Conservation (phyloP, 2,329 filamentous ascomycete genomes). For the Fonsecaea nubica region DNA sequence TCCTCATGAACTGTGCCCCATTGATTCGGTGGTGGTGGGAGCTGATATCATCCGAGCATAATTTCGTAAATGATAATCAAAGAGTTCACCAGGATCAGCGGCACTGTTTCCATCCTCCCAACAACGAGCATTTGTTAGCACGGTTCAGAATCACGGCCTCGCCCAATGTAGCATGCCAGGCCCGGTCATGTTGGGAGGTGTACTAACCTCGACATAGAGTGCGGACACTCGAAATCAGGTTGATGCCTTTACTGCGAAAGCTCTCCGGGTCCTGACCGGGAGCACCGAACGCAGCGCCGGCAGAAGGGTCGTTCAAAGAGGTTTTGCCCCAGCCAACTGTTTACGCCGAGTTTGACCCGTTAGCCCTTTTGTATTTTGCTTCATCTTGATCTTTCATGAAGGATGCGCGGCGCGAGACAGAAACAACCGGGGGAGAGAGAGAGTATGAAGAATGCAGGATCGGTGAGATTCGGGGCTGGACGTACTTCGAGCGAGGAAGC, state of each 20-base stretch:
- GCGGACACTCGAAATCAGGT: constrained; percentile 75
- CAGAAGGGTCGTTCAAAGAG: constrained; percentile 42
- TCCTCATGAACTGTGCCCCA: neutral
- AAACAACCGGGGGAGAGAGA: neutral
- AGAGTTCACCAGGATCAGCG: constrained; percentile 81
- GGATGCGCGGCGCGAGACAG: constrained; percentile 13
- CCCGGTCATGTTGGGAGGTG: constrained; percentile 1
- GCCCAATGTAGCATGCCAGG: neutral
- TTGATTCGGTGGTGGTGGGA: neutral
- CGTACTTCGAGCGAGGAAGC: constrained; percentile 78
- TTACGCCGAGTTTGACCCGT: constrained; percentile 23
- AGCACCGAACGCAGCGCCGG: constrained; percentile 79
- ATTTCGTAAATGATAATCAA: constrained; percentile 25
- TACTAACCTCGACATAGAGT: constrained; percentile 32
- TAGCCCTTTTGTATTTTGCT: neutral
- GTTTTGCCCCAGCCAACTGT: constrained; percentile 78
- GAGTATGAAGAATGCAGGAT: neutral
- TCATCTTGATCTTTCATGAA: neutral
- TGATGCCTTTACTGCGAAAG: constrained; percentile 84
- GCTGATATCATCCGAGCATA: neutral
- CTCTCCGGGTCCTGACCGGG: constrained; percentile 70
- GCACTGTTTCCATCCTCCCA: constrained; percentile 62
- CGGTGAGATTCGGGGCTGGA: neutral
- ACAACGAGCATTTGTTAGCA: neutral
- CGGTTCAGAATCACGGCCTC: neutral